phyloP scores from a whole-genome alignment of 768 basidiomycete genomes.

The Daedaleopsis nitida region DNA sequence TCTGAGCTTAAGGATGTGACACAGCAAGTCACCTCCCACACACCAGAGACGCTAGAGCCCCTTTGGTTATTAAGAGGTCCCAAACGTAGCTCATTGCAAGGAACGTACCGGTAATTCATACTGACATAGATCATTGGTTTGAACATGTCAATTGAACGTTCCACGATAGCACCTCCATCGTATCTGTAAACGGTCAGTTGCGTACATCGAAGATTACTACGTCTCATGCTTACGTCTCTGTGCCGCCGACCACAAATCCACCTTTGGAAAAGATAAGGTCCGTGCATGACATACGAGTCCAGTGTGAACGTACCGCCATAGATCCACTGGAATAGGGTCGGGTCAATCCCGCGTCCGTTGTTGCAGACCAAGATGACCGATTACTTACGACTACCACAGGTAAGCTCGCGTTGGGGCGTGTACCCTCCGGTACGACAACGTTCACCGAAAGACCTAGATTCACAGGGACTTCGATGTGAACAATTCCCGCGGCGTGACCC shows the following conservation, averaged over 20 bases:
- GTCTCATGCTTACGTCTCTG: background rate
- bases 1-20: background rate
- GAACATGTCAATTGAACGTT: slow-evolving; percentile 44
- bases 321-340: background rate
- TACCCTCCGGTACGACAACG: slow-evolving; percentile 19
- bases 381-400: slow-evolving; percentile 13
- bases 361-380: background rate
- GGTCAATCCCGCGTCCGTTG: background rate
- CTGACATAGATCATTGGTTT: slow-evolving; percentile 53
- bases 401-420: slow-evolving; percentile 4
- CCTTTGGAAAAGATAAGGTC: background rate
- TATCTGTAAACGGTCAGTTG: slow-evolving; percentile 31
- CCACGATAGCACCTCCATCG: slow-evolving; percentile 44
- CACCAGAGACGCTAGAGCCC: background rate
- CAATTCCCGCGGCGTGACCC: background rate
- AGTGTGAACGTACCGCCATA: background rate
- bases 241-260: background rate
- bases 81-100: background rate
- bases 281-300: background rate
- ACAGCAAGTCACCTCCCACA: background rate
- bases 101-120: slow-evolving; percentile 47
- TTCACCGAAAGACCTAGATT: slow-evolving; percentile 26
- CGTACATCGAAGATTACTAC: background rate
- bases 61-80: background rate
- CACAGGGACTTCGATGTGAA: background rate